phyloP scores from a whole-genome alignment of 2,329 filamentous ascomycete genomes.

The Ceratocystis albifundus region DNA sequence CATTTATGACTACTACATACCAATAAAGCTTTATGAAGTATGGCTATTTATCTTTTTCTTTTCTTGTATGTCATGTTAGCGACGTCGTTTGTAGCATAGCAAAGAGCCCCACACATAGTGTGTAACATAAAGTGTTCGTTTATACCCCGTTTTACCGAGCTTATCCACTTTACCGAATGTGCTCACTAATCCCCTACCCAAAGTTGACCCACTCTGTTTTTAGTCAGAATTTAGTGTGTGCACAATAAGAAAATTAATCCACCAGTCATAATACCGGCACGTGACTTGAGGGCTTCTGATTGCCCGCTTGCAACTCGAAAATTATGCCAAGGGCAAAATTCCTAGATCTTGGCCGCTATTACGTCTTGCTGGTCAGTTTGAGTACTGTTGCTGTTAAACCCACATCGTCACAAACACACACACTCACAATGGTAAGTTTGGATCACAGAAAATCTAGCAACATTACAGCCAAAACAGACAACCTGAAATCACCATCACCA shows the following conservation, averaged over 20 bases:
- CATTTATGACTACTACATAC: not conserved
- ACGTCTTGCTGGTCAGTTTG: constrained; percentile 18
- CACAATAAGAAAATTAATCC: constrained; percentile 12
- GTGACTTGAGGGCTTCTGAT: constrained; percentile 17
- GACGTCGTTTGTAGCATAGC: not conserved
- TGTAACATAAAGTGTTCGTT: not conserved
- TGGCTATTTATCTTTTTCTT: too few relatives aligned
- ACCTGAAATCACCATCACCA: not conserved
- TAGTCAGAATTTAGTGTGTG: constrained; percentile 7
- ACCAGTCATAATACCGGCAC: not conserved
- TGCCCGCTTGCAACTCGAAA: constrained; percentile 12
- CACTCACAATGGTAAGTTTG: constrained; percentile 21
- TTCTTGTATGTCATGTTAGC: not conserved
- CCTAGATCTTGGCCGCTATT: constrained; percentile 14
- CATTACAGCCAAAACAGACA: not conserved
- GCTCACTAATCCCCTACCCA: not conserved
- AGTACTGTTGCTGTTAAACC: constrained; percentile 21
- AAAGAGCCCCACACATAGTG: not conserved
- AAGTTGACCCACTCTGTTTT: not conserved
- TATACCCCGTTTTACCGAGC: too few relatives aligned
- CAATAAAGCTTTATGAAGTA: not conserved
- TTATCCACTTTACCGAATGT: not conserved
- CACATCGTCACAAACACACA: constrained; percentile 21
- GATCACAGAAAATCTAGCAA: not conserved
- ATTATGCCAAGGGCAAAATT: constrained; percentile 17